Base-by-base conservation (phyloP, 2,329 filamentous ascomycete genomes). In the Fusarium sp. region DNA sequence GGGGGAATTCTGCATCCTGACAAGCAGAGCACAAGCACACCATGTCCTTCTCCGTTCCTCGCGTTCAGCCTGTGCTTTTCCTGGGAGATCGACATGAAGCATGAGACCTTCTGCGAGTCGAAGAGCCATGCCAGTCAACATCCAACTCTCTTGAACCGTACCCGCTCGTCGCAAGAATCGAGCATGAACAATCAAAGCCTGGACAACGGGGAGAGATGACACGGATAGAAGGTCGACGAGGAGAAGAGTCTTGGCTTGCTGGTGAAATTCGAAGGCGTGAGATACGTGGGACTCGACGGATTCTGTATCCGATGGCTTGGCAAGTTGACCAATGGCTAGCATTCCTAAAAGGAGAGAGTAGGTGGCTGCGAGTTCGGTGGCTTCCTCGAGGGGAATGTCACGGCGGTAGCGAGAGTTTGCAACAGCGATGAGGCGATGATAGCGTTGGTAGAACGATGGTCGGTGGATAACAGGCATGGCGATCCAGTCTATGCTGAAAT, bases 401-500 rank as follows among this genome's bases (percentile, higher is more conserved):
- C 76, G 75, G 38, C 76, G 76, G 27, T 78, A 78, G 3, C 76
- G 67, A 35, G 76, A 78, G 63, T 78, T 78, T 33, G 76, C 67
- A 16, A 78, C 76, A 27, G 76, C 76, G 14, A 77, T 73, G 25
- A 78, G 76, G 1, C 74, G 76, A 25, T 76, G 75, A n/a, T 78
- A 78, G 14, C 76, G 70, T 19, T 75, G 73, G 15, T 72, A 57
- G 41, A 78, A 78, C 3, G 76, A 69, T 19, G 72, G 70, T 8
- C 72, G 73, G 19, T 78, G 76, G 8, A 78, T 63, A 14, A 76
- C 29, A 37, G 76, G 76, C 62, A 78, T 66, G 23, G 70, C 59
- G 44, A 73, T 74, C 76, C 76, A 78, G 59, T 78, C 76, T 15
- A 73, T 63, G 37, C 66, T 66, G 42, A 78, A 78, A 31, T 78